Evolutionary conservation across 805 yeast genomes (phyloP).

Genomic region (Wickerhamiella sorbophila): DNA sequence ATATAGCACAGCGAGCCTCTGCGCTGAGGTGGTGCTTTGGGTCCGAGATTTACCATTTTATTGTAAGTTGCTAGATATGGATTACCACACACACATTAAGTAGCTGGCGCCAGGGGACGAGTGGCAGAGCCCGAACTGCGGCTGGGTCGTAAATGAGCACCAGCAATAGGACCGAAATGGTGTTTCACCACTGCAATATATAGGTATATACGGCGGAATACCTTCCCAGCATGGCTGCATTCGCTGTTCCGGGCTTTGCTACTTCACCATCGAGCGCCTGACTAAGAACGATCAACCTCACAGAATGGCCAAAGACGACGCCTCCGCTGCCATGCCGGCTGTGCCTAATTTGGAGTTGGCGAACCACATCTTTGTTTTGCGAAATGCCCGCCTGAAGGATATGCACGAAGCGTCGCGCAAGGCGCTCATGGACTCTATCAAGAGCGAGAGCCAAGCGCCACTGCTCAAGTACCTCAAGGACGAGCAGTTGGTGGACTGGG

Average conservation of each 20-base stretch:
- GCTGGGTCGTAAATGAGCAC: too few relatives aligned
- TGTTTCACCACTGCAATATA: too few relatives aligned
- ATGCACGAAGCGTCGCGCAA: conserved; percentile 32
- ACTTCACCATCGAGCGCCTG: too few relatives aligned
- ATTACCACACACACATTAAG: neutral
- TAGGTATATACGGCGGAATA: too few relatives aligned
- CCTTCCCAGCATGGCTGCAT: too few relatives aligned
- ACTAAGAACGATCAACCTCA: too few relatives aligned
- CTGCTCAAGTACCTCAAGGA: conserved; percentile 56
- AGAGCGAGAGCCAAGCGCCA: conserved; percentile 58
- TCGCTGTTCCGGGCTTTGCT: too few relatives aligned
- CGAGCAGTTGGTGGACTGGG: conserved; percentile 41
- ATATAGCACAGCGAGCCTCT: conserved; percentile 56
- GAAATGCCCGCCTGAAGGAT: conserved; percentile 26
- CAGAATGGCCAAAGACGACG: neutral
- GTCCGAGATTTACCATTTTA: conserved; percentile 71
- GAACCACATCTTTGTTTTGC: conserved; percentile 59
- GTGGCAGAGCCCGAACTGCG: too few relatives aligned
- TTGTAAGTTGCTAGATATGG: neutral
- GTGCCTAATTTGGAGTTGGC: conserved; percentile 73
- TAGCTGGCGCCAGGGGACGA: too few relatives aligned
- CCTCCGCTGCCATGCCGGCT: conserved; percentile 1
- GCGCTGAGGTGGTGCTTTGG: conserved; percentile 69
- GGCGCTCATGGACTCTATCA: conserved; percentile 41
- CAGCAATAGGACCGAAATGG: too few relatives aligned